Evolutionary conservation across 192 early-diverging fungal species (phyloP).

Genomic region (Backusella westeae): DNA sequence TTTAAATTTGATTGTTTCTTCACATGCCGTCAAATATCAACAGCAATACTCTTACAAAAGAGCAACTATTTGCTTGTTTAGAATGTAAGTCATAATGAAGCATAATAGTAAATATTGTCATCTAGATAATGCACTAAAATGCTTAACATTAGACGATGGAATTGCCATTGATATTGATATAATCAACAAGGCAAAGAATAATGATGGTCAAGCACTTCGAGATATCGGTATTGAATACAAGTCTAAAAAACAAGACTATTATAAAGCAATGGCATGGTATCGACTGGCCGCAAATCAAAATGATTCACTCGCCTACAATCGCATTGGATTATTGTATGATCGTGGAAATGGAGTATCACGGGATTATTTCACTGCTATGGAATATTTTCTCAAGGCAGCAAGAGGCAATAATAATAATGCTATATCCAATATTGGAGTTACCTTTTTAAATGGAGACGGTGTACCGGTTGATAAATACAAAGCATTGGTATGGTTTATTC

Average conservation of each 20-base stretch:
- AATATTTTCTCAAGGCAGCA: neutral
- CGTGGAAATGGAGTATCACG: neutral
- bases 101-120: no score
- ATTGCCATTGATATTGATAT: no score
- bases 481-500: neutral
- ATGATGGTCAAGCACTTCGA: no score
- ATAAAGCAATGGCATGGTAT: neutral
- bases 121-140: no score
- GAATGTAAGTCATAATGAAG: no score
- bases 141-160: no score
- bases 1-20: no score
- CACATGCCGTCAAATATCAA: no score
- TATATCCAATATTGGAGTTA: neutral
- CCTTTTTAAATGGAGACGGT: neutral
- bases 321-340: neutral
- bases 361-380: neutral
- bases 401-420: neutral
- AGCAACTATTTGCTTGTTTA: no score
- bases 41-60: no score
- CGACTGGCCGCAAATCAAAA: neutral
- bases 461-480: neutral
- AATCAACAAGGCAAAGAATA: no score
- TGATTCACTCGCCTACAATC: accelerated
- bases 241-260: neutral
- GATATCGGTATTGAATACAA: no score